Conservation (phyloP, 768 basidiomycete species). For the Termitomyces sp. region DNA sequence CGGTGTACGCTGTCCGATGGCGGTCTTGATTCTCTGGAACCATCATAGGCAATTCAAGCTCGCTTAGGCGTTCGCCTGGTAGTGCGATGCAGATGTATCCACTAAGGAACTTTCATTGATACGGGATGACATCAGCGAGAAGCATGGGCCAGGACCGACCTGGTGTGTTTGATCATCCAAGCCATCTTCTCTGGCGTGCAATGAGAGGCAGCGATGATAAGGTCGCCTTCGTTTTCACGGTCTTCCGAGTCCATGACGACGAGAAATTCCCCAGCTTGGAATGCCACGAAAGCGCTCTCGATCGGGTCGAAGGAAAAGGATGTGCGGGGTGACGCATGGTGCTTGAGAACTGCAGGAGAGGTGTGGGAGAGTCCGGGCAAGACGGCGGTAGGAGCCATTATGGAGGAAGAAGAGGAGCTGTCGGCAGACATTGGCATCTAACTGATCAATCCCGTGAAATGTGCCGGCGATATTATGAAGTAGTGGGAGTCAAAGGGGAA, state of each 20-base stretch:
- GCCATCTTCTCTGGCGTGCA: slow-evolving; percentile 98
- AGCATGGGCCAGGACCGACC: slow-evolving; percentile 44
- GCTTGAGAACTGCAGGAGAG: slow-evolving; percentile 4
- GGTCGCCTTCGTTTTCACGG: slow-evolving; percentile 96
- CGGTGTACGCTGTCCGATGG: slow-evolving; percentile 90
- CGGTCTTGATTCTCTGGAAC: slow-evolving; percentile 85
- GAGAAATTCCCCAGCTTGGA: slow-evolving; percentile 79
- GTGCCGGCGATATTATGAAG: background rate
- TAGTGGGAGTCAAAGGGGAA: background rate
- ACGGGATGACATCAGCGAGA: background rate
- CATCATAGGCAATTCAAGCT: slow-evolving; percentile 90
- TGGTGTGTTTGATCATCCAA: slow-evolving; percentile 96
- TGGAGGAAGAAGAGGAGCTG: background rate
- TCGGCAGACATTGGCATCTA: slow-evolving; percentile 1
- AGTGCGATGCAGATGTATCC: slow-evolving; percentile 93
- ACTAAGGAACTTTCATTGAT: slow-evolving; percentile 33
- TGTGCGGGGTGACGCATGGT: slow-evolving; percentile 26
- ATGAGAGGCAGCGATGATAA: slow-evolving; percentile 81
- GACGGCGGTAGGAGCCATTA: slow-evolving; percentile 12
- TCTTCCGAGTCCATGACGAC: slow-evolving; percentile 97
- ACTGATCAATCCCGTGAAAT: slow-evolving; percentile 2
- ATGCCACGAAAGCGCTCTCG: slow-evolving; percentile 72
- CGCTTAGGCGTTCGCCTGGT: slow-evolving; percentile 66
- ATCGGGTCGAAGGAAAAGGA: slow-evolving; percentile 74
- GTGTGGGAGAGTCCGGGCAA: background rate